Evolutionary conservation across 768 basidiomycete species (phyloP).

Genomic region (Albatrellus ellisii): DNA sequence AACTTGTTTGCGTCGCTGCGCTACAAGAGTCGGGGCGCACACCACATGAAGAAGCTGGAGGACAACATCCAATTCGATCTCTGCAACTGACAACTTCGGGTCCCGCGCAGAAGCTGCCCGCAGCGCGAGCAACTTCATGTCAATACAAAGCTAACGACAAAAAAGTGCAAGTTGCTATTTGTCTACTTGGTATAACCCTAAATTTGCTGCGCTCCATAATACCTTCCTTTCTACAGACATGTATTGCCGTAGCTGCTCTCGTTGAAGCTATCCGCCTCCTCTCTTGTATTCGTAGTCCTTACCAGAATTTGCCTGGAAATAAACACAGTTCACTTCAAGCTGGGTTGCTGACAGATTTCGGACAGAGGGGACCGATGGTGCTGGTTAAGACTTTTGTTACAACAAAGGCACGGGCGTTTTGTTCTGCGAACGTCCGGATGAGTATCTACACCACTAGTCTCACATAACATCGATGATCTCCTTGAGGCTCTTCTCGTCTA

Average conservation of each 20-base stretch:
- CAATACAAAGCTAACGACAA: neutral
- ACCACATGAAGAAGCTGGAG: slow-evolving; percentile 4
- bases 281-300: neutral
- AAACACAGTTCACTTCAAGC: neutral
- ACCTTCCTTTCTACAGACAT: neutral
- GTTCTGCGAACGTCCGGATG: neutral
- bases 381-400: neutral
- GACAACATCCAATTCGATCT: slow-evolving; percentile 7
- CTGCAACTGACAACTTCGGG: slow-evolving; percentile 5
- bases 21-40: slow-evolving; percentile 2
- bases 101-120: neutral
- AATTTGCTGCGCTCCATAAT: neutral
- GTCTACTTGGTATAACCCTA: neutral
- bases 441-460: slow-evolving; percentile 13
- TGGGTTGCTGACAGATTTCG: neutral
- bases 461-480: slow-evolving; percentile 77
- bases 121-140: neutral
- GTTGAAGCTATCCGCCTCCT: neutral
- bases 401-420: neutral
- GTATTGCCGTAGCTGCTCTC: too few relatives aligned
- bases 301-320: neutral
- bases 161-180: neutral
- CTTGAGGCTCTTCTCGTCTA: slow-evolving; percentile 71
- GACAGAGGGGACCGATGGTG: neutral
- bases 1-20: slow-evolving; percentile 4